A percentile compares a stretch with the other conserved stretches of the same genome.
Conservation (phyloP, 2,329 filamentous ascomycete species). For the Coniochaeta hoffmannii region DNA sequence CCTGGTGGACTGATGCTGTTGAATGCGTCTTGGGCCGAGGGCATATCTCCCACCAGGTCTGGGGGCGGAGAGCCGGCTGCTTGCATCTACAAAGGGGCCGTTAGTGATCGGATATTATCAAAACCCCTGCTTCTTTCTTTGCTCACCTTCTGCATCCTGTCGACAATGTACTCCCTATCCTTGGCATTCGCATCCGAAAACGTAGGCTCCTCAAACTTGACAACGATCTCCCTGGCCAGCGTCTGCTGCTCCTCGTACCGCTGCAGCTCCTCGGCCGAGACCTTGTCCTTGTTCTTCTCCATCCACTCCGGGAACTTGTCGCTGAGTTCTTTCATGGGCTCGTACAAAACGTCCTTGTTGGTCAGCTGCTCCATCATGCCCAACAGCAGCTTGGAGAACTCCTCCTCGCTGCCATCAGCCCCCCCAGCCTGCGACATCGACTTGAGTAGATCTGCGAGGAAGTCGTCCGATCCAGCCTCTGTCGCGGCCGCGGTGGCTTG, state of each 20-base stretch:
- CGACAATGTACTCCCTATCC: slow-evolving; percentile 88
- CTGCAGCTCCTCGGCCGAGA: slow-evolving; percentile 63
- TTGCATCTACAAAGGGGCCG: slow-evolving; percentile 70
- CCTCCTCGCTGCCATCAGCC: slow-evolving; percentile 58
- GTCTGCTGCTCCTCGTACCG: slow-evolving; percentile 75
- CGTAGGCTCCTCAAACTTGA: slow-evolving; percentile 72
- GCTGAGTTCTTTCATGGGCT: slow-evolving; percentile 95
- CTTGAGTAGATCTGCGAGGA: slow-evolving; percentile 87
- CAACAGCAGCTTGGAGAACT: slow-evolving; percentile 90
- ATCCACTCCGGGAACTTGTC: slow-evolving; percentile 92
- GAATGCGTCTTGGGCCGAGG: slow-evolving; percentile 67
- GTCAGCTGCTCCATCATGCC: slow-evolving; percentile 99
- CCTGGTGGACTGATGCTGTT: slow-evolving; percentile 30
- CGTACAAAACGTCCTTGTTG: slow-evolving; percentile 95
- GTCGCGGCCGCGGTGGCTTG: slow-evolving; percentile 74
- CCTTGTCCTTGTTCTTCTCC: slow-evolving; percentile 61
- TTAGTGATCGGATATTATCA: no score
- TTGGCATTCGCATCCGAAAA: slow-evolving; percentile 77
- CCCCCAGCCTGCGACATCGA: slow-evolving; percentile 63
- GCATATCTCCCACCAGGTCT: slow-evolving; percentile 86
- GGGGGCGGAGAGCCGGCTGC: slow-evolving; percentile 81
- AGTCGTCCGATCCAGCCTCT: slow-evolving; percentile 63
- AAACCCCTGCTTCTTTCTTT: no score
- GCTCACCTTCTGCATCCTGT: slow-evolving; percentile 91
- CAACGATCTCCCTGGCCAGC: slow-evolving; percentile 79